Evolutionary conservation across 2,329 filamentous ascomycete genomes (phyloP).

Genomic region (Apiospora aurea): DNA sequence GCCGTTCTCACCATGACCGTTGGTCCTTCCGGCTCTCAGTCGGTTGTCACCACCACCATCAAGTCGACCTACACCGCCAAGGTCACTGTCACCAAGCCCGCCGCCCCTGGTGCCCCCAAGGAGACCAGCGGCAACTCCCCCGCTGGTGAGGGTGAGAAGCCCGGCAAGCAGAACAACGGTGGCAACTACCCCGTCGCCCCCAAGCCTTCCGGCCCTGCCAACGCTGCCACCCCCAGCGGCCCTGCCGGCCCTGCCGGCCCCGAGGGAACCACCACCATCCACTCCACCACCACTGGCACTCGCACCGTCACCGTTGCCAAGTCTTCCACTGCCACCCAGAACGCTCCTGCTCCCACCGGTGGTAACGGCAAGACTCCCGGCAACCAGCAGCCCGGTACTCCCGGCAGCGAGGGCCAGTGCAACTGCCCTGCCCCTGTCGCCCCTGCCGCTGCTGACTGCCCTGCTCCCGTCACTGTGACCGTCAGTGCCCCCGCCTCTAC

Average conservation of each 20-base stretch:
- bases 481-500: slow-evolving; percentile 39
- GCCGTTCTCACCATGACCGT: slow-evolving; percentile 38
- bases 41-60: slow-evolving; percentile 39
- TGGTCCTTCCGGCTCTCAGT: slow-evolving; percentile 38
- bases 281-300: slow-evolving; percentile 41
- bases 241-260: slow-evolving; percentile 28
- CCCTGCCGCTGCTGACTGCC: slow-evolving; percentile 25
- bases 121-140: slow-evolving; percentile 23
- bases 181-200: slow-evolving; percentile 7
- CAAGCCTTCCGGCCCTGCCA: slow-evolving; percentile 28
- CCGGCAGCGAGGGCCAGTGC: slow-evolving; percentile 10
- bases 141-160: background rate
- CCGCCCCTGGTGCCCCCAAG: slow-evolving; percentile 25
- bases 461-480: slow-evolving; percentile 38
- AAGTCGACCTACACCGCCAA: slow-evolving; percentile 40
- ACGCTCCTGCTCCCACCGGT: slow-evolving; percentile 15
- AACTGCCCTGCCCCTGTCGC: slow-evolving; percentile 3
- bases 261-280: slow-evolving; percentile 40
- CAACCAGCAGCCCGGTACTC: slow-evolving; percentile 5
- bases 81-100: slow-evolving; percentile 37
- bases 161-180: slow-evolving; percentile 17
- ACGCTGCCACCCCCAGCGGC: slow-evolving; percentile 35
- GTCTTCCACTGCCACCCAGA: slow-evolving; percentile 28
- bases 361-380: slow-evolving; percentile 24
- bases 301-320: slow-evolving; percentile 40